Percentiles rank a stretch among this genome's conserved stretches.
phyloP scores from a whole-genome alignment of 1,139 yeast genomes.

The Sugiyamaella novakii region DNA sequence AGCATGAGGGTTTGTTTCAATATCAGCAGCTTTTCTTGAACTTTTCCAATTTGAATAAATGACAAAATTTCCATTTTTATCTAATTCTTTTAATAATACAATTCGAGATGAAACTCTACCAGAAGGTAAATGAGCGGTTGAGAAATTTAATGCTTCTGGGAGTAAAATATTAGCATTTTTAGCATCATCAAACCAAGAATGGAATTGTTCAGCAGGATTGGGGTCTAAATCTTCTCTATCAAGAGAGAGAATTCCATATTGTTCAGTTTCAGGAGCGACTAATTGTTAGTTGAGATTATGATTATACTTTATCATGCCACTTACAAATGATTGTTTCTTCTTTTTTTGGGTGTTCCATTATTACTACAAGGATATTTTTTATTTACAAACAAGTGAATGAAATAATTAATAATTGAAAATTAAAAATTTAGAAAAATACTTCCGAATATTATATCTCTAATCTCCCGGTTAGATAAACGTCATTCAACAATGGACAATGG shows the following conservation, averaged over 20 bases:
- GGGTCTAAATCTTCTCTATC: slow-evolving; percentile 54
- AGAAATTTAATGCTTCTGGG: slow-evolving; percentile 78
- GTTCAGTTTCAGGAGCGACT: slow-evolving; percentile 87
- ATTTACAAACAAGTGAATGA: no score
- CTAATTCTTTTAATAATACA: slow-evolving; percentile 86
- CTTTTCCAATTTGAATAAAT: slow-evolving; percentile 90
- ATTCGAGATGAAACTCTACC: slow-evolving; percentile 86
- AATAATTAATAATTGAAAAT: no score
- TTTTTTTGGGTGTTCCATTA: slow-evolving; percentile 21
- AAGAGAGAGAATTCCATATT: slow-evolving; percentile 71
- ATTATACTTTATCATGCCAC: slow-evolving; percentile 1
- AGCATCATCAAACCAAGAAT: slow-evolving; percentile 87
- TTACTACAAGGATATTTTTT: no score
- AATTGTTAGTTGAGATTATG: slow-evolving; percentile 5
- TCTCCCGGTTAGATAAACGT: no score
- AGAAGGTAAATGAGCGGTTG: slow-evolving; percentile 84
- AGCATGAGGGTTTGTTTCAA: slow-evolving; percentile 71
- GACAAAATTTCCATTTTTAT: slow-evolving; percentile 73
- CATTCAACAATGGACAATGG: no score
- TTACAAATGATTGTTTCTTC: slow-evolving; percentile 25
- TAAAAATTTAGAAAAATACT: no score
- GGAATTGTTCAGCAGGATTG: slow-evolving; percentile 77
- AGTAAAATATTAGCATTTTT: slow-evolving; percentile 53
- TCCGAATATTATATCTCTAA: no score
- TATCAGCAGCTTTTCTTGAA: slow-evolving; percentile 77